A percentile compares a stretch with the other conserved stretches of the same genome.
Conservation (phyloP, 2,329 filamentous ascomycete species). For the Sporothrix brunneoviolacea region DNA sequence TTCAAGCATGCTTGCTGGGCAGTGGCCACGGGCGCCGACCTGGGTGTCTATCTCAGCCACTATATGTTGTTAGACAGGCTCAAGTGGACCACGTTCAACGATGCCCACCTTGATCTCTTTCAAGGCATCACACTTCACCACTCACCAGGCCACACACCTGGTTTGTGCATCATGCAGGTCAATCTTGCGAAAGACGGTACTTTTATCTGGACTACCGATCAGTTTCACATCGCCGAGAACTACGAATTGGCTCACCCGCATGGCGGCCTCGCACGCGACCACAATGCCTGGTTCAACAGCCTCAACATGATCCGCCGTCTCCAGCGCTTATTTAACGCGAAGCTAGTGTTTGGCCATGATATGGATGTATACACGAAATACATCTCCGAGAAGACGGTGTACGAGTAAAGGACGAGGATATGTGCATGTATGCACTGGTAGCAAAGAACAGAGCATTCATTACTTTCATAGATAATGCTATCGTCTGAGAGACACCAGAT, state of each 20-base stretch:
- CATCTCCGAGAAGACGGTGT: not conserved
- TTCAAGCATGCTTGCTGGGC: slow-evolving; percentile 13
- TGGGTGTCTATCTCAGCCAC: slow-evolving; percentile 10
- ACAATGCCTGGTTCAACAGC: slow-evolving; percentile 13
- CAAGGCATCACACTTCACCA: slow-evolving; percentile 12
- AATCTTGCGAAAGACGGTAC: slow-evolving; percentile 10
- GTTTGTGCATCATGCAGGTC: slow-evolving; percentile 12
- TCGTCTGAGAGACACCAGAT: too few species aligned
- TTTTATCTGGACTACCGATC: slow-evolving; percentile 12
- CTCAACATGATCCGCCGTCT: slow-evolving; percentile 9
- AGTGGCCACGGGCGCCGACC: slow-evolving; percentile 10
- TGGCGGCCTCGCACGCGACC: slow-evolving; percentile 9
- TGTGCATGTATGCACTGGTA: too few species aligned
- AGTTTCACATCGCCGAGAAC: slow-evolving; percentile 13
- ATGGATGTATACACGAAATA: slow-evolving; percentile 2
- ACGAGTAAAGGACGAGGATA: slow-evolving; percentile 2
- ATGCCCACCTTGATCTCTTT: slow-evolving; percentile 10
- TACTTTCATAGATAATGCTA: too few species aligned
- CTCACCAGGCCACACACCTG: slow-evolving; percentile 10
- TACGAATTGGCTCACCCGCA: slow-evolving; percentile 11
- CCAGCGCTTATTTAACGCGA: slow-evolving; percentile 10
- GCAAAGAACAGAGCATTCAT: too few species aligned
- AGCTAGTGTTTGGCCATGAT: slow-evolving; percentile 8
- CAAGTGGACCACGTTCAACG: slow-evolving; percentile 11
- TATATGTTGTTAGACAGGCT: slow-evolving; percentile 11